Base-by-base conservation (phyloP, 2,329 filamentous ascomycete genomes). In the Chaetomiaceae sp. region DNA sequence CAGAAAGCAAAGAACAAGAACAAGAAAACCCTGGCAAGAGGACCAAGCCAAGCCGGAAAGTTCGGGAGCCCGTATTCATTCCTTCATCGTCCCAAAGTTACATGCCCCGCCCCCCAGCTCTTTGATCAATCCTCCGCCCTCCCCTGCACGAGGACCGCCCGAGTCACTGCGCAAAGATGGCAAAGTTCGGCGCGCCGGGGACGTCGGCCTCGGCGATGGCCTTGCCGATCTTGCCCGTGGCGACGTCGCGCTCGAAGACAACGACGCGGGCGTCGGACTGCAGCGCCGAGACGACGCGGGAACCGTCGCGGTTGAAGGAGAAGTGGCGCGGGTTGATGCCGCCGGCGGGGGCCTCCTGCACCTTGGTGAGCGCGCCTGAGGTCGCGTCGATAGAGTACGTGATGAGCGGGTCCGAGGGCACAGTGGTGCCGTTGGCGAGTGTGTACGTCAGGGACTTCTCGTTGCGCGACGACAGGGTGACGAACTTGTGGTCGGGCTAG, bases 291-390 rank as follows among this genome's bases (percentile, higher is more conserved):
- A 81, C 84, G 3, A 88, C 66, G 48, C 83, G 65, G 45, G 73
- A 72, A 1, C 84, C 85, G 10, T 73, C 75, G 51, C 71, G 72
- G 62, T 84, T 88, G 47, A 87, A 65, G 41, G 73, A 75, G 62
- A 87, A 84, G 33, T 84, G 82, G 18, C 86, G 74, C 0, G 86
- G 86, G 45, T 73, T 75, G 7, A 67, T 62, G 2, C 86, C 86
- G 39, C 83, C 82, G 0, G 80, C 75, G 0, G 83, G 71, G n/a
- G 74, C 73, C 22, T 79, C 69, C 56, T 83, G 75, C 3, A 78
- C 61, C 46, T 78, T 72, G 0, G 59, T 64, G 20, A 88, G 68
- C 1, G 64, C 68, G 6, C 83, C 84, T n/a, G 73, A 74, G 12
- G 60, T 52, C 2, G 58, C 48, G 55, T 79, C 65, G 54, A 87